Base-by-base conservation (phyloP, 2,329 filamentous ascomycete genomes). In the Ascosphaera pollenicola region DNA sequence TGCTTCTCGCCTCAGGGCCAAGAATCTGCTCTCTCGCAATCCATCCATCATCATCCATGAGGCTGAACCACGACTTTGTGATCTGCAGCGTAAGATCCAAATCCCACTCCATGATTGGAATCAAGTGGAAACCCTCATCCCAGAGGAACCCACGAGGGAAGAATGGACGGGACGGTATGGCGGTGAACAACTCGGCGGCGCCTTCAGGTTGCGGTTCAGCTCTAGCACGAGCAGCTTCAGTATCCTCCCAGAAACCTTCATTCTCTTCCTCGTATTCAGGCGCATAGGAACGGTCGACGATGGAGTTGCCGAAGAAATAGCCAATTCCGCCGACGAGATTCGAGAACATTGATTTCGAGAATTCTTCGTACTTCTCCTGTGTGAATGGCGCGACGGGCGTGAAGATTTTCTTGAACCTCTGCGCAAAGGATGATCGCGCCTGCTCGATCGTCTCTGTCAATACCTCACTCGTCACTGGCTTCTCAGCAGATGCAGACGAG, bases 41-140 rank as follows among this genome's bases (percentile, higher is more conserved):
- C 89, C 89, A 98, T 40, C 89, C 89, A 54, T 95, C 84, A 13
- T 89, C 79, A 47, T 98, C 89, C 71, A 95, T 93, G 15, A 92
- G 70, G 46, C 77, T 83, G 62, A 91, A 91, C 89, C 89, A 98
- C 58, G 82, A 93, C 60, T 78, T 81, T 44, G 95, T 70, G 46
- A 98, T 83, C 45, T 94, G 83, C 38, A 75, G 64, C 0, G 81
- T 75, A 39, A 95, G 68, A 51, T 94, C 85, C 39, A 84, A 73
- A 54, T 98, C 89, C 80, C 85, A 98, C 47, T 98, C 87, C 16
- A 83, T 70, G 40, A 98, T 76, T 2, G 85, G 85, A 37, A 93
- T 64, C 28, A 98, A 65, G 52, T 98, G 89, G 59, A 95, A 98
- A 0, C 89, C 89, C 56, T 98, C 89, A 50, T 98, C 89, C 89